These are phyloP conservation scores for Akanthomyces lecanii DNA, from an alignment of 2,329 filamentous ascomycete genomes.

Conservation along the genomic window DNA sequence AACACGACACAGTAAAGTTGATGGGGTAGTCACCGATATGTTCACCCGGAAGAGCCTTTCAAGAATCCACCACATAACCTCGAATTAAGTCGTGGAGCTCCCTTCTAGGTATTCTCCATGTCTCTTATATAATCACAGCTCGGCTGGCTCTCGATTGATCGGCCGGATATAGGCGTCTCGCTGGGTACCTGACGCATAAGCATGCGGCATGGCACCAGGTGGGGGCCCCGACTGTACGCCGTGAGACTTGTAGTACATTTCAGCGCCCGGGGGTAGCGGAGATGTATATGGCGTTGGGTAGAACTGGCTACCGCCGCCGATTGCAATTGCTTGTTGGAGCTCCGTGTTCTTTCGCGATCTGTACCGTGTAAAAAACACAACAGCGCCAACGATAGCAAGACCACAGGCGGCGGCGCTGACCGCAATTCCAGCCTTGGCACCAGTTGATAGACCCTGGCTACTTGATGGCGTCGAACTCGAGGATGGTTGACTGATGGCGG, in stretches of 20 bases:
- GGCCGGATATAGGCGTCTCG: neutral
- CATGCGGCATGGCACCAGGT: neutral
- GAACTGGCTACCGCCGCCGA: no score
- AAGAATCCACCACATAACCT: neutral
- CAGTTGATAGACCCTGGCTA: neutral
- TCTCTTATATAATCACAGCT: neutral
- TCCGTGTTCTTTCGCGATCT: neutral
- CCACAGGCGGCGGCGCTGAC: neutral
- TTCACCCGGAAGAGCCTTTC: neutral
- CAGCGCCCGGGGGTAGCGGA: neutral
- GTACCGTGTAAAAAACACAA: neutral
- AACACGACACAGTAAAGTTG: no score
- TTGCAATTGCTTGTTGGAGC: neutral
- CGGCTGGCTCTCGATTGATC: neutral
- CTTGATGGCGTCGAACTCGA: neutral
- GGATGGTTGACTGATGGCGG: neutral
- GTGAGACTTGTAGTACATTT: neutral
- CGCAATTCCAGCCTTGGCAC: neutral
- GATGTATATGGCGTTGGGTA: neutral
- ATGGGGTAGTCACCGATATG: no score
- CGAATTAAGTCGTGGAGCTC: neutral
- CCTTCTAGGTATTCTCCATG: neutral
- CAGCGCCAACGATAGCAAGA: neutral
- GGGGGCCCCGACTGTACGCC: neutral
- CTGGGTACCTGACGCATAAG: neutral